Evolutionary conservation across 2,329 filamentous ascomycete species (phyloP).

Genomic region (Aspergillus fischeri): DNA sequence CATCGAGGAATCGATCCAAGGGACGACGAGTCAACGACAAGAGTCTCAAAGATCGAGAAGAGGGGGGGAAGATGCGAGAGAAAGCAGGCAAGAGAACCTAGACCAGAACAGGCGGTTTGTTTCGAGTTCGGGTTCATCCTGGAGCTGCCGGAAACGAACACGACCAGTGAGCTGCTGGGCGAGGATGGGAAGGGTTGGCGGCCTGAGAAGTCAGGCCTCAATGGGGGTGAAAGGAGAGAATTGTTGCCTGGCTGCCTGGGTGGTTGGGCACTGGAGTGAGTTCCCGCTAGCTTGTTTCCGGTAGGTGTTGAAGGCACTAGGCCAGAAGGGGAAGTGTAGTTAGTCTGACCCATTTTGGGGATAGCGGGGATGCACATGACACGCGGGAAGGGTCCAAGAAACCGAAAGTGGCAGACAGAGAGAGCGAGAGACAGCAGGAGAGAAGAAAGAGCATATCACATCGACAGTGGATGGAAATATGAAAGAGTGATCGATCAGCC

Average conservation of each 20-base stretch:
- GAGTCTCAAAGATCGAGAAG: not conserved
- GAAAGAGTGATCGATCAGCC: not conserved
- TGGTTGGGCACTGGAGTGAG: slow-evolving; percentile 1
- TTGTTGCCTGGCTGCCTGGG: slow-evolving; percentile 5
- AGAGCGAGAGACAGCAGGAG: not conserved
- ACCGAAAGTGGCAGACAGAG: not conserved
- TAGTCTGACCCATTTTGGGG: slow-evolving; percentile 4
- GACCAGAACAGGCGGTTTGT: slow-evolving; percentile 7
- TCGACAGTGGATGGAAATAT: not conserved
- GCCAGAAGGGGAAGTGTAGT: slow-evolving; percentile 1
- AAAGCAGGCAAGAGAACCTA: slow-evolving; percentile 1
- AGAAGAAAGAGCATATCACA: not conserved
- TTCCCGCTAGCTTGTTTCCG: slow-evolving; percentile 6
- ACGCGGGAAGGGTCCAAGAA: not conserved
- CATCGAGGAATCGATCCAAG: not conserved
- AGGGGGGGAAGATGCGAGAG: not conserved
- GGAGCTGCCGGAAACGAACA: slow-evolving; percentile 9
- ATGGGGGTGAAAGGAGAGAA: not conserved
- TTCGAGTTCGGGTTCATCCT: slow-evolving; percentile 2
- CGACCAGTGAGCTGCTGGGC: not conserved
- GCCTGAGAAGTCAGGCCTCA: slow-evolving; percentile 12
- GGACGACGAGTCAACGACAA: too few relatives aligned
- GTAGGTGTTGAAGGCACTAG: slow-evolving; percentile 5
- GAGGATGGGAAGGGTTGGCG: not conserved
- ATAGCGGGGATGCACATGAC: slow-evolving; percentile 4